Percentiles rank a stretch among this genome's conserved stretches.
Conservation (phyloP, 306 rosid genomes). For the Rosa rugosa region DNA sequence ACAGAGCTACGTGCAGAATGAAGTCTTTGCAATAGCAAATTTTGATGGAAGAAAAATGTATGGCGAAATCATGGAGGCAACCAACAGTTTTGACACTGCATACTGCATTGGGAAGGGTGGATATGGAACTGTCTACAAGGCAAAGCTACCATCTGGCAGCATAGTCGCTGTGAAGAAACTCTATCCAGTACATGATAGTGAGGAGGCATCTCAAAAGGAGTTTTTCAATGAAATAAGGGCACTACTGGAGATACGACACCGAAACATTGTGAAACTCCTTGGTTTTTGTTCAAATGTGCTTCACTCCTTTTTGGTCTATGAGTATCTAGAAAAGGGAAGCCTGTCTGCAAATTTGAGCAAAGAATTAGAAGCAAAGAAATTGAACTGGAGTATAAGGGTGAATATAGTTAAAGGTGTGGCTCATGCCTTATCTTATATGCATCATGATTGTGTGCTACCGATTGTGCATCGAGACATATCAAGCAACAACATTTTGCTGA, state of each 20-base stretch:
- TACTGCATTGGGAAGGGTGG: slow-evolving; percentile 35
- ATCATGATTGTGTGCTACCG: slow-evolving; percentile 24
- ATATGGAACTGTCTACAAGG: slow-evolving; percentile 28
- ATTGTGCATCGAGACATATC: slow-evolving; percentile 31
- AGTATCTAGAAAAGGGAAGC: slow-evolving; percentile 27
- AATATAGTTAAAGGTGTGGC: slow-evolving; percentile 26
- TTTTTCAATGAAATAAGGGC: slow-evolving; percentile 30
- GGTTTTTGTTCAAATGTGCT: slow-evolving; percentile 22
- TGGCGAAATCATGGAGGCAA: slow-evolving; percentile 26
- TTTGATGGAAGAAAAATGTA: slow-evolving; percentile 24
- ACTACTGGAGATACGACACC: slow-evolving; percentile 24
- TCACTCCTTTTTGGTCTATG: slow-evolving; percentile 24
- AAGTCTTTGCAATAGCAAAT: neutral
- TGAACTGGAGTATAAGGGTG: slow-evolving; percentile 32
- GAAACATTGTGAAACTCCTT: slow-evolving; percentile 27
- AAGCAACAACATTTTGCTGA: slow-evolving; percentile 28
- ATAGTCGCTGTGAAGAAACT: slow-evolving; percentile 27
- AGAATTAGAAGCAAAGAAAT: slow-evolving; percentile 23
- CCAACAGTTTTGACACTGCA: slow-evolving; percentile 15
- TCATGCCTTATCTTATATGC: slow-evolving; percentile 30
- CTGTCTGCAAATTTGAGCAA: slow-evolving; percentile 4
- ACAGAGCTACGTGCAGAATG: neutral
- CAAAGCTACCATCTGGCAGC: neutral
- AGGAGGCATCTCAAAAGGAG: slow-evolving; percentile 10
- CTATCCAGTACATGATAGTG: slow-evolving; percentile 6